Base-by-base conservation (phyloP, 495 filamentous ascomycete species). In the Talaromyces thailandensis region DNA sequence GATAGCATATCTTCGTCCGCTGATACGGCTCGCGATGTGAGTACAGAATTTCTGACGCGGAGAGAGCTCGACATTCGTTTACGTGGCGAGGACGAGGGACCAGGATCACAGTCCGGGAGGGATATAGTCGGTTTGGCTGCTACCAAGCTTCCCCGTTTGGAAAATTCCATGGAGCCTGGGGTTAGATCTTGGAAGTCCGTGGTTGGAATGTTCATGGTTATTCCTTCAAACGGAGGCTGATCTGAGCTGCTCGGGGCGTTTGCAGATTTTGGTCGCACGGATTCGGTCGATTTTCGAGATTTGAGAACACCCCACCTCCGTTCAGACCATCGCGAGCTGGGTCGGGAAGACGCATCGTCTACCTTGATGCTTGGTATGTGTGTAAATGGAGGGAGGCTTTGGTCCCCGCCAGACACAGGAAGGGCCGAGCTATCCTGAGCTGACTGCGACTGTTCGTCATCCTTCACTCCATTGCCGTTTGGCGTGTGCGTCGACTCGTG, bases 1-100 rank as follows among this genome's bases (percentile, higher is more conserved):
- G 91, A 95, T 68, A 95, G 82, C 80, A 85, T 87, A 71, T 92
- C 90, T 65, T 92, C 86, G 68, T 96, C 92, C 26, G 88, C 82
- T 58, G 92, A 92, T 61, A 79, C 75, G 16, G 70, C 75, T 62
- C 74, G 68, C 51, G 61, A 68, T 28, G 67, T 67, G 50, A 72
- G 68, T 64, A 65, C 76, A 48, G 69, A 70, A 45, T 70, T 71
- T 55, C 72, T 70, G 23, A 75, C 66, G 59, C 70, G 73, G 28
- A 78, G 71, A 43, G 70, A 72, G 11, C 69, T 61, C 60, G 69
- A 60, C 14, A 32, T 24, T 50, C 51, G 35, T 51, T 57, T 63
- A 12, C 59, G 59, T 58, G 56, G 40, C 14, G 55, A 51, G 16
- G 24, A 16, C 11, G 37, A n/a, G n/a, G 25, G 9, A 31, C 6